These are phyloP conservation scores for Calonectria montana DNA, from an alignment of 2,329 filamentous ascomycete species.

Conservation along the genomic window DNA sequence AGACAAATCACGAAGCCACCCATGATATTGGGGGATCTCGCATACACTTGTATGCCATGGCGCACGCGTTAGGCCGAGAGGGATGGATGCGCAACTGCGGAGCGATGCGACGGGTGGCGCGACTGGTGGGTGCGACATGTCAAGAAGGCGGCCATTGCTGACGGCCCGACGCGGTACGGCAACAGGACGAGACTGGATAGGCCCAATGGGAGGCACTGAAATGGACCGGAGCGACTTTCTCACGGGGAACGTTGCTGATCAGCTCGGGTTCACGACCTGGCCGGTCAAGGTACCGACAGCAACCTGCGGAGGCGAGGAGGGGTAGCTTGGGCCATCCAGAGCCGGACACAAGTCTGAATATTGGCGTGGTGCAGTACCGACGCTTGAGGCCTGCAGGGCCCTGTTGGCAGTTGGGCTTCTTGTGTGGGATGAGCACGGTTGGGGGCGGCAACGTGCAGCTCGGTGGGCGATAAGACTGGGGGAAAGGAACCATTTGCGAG, in stretches of 20 bases:
- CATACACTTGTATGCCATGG: conserved; percentile 38
- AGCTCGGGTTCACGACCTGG: conserved; percentile 14
- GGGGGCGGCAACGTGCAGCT: conserved; percentile 2
- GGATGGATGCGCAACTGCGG: background rate
- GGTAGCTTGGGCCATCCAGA: conserved; percentile 21
- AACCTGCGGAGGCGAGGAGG: conserved; percentile 3
- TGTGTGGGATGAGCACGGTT: conserved; percentile 4
- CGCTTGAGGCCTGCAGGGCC: conserved; percentile 6
- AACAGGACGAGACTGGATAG: background rate
- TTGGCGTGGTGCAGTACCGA: conserved; percentile 1
- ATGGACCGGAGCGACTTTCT: background rate
- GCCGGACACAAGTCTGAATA: conserved; percentile 21
- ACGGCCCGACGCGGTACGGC: conserved; percentile 22
- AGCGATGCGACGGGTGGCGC: conserved; percentile 13
- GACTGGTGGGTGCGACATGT: conserved; percentile 10
- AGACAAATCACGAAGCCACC: background rate
- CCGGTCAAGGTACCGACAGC: conserved; percentile 8
- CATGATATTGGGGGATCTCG: conserved; percentile 15
- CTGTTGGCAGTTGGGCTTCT: conserved; percentile 3
- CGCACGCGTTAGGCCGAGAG: background rate
- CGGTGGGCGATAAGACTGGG: conserved; percentile 2
- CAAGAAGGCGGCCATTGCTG: conserved; percentile 5
- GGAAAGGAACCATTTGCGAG: conserved; percentile 12
- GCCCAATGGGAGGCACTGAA: conserved; percentile 17
- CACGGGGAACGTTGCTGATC: background rate